A percentile compares a stretch with the other conserved stretches of the same genome.
Evolutionary conservation across 2,329 filamentous ascomycete genomes (phyloP).

Genomic region (Drechmeria coniospora): DNA sequence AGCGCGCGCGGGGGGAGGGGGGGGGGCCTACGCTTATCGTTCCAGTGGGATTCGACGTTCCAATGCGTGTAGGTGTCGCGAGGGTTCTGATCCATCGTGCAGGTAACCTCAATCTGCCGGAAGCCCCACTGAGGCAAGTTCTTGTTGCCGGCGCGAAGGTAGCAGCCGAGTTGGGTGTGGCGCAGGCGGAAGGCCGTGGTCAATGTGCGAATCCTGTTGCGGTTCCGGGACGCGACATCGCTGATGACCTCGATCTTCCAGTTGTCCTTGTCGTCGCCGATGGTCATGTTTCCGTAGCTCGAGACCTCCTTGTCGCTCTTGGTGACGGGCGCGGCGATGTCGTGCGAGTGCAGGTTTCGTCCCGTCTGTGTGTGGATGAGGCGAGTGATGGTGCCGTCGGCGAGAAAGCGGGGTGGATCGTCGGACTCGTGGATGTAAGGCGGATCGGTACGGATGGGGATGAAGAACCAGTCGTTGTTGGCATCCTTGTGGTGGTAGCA

Average conservation of each 20-base stretch:
- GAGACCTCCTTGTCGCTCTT: slow-evolving; percentile 91
- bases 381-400: slow-evolving; percentile 63
- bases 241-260: slow-evolving; percentile 87
- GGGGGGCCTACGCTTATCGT: slow-evolving; percentile 60
- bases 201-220: slow-evolving; percentile 72
- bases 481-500: slow-evolving; percentile 99
- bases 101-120: slow-evolving; percentile 97
- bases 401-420: slow-evolving; percentile 59
- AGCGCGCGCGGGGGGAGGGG: background rate
- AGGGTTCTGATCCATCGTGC: slow-evolving; percentile 83
- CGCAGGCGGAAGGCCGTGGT: slow-evolving; percentile 85
- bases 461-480: slow-evolving; percentile 99
- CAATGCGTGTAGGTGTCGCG: slow-evolving; percentile 93
- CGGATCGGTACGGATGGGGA: slow-evolving; percentile 68
- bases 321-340: slow-evolving; percentile 73
- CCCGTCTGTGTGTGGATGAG: slow-evolving; percentile 91
- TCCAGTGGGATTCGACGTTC: slow-evolving; percentile 93
- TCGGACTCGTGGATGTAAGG: slow-evolving; percentile 55
- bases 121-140: slow-evolving; percentile 99
- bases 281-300: slow-evolving; percentile 84
- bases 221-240: slow-evolving; percentile 76
- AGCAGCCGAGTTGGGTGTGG: slow-evolving; percentile 73
- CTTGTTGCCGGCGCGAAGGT: slow-evolving; percentile 85
- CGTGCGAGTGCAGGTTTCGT: slow-evolving; percentile 91
- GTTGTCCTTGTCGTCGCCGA: slow-evolving; percentile 96